Base-by-base conservation (phyloP, 306 rosid species). In the Fragaria nilgerrensis region DNA sequence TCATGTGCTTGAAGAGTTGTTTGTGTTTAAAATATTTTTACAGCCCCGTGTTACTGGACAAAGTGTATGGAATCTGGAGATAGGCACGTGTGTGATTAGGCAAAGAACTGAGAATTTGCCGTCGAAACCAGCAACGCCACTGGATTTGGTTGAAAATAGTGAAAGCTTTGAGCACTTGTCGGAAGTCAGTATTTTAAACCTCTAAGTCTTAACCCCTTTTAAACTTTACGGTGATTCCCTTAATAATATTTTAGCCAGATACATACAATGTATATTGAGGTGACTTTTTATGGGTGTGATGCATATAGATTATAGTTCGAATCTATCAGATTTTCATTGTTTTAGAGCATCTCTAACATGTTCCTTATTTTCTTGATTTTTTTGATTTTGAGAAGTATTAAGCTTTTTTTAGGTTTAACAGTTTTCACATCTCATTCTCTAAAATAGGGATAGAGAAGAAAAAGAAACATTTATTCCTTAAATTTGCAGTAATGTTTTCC, bases 101-200 rank as follows among this genome's bases (percentile, higher is more conserved):
- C 37, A 5, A 59, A 17, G 1, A 48, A 67, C 14, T 4, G 32
- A 16, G 34, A 5, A 49, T 48, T 47, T 67, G 61, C 80, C 64
- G 69, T 50, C 74, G 16, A 78, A 69, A 32, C 48, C 75, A 66
- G 74, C 74, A 37, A 68, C 22, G 72, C 82, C 85, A 8, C 47
- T 58, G 56, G 50, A 73, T 74, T 67, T 41, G 45, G 62, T 68
- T 70, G 78, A 39, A 19, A 53, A 37, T 49, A 39, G 81, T 66
- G 71, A 34, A 47, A 45, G 16, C 16, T 63, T 67, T 27, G 2
- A 34, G 37, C 59, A 62, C 48, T 64, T 39, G 47, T 45, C 16
- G 22, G 34, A 56, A 11, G 4, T n/a, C 5, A 12, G 17, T 12
- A 25, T 59, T 10, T 25, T 55, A 59, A 3, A 25, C 4, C 37